Percentiles rank a stretch among this genome's conserved stretches.
Evolutionary conservation across 495 filamentous ascomycete genomes (phyloP).

Genomic region (Penicillium steckii): DNA sequence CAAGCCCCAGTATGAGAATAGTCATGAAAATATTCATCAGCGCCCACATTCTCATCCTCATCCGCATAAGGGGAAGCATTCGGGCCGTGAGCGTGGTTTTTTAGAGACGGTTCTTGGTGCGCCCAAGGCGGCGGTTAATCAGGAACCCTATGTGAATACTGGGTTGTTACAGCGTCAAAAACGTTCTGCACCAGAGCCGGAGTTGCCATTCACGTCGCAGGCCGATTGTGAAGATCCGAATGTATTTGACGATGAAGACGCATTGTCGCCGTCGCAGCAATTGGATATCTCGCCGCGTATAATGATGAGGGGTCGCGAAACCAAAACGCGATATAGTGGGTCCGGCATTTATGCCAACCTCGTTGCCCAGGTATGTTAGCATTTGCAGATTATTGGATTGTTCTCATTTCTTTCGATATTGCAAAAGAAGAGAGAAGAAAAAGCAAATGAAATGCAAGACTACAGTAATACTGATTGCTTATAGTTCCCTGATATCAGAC

Average conservation of each 20-base stretch:
- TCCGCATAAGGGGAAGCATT: constrained; percentile 4
- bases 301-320: constrained; percentile 45
- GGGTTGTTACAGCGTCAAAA: constrained; percentile 33
- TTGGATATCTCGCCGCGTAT: constrained; percentile 40
- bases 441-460: not conserved
- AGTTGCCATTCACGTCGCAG: constrained; percentile 5
- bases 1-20: not conserved
- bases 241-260: constrained; percentile 17
- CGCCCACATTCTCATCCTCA: not conserved
- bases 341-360: constrained; percentile 45
- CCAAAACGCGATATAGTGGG: constrained; percentile 43
- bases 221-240: constrained; percentile 8
- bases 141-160: constrained; percentile 36
- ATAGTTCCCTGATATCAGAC: constrained; percentile 42
- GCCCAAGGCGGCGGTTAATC: constrained; percentile 40
- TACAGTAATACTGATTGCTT: not conserved
- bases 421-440: not conserved
- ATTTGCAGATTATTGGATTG: not conserved
- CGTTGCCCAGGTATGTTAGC: constrained; percentile 36
- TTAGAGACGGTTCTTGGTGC: constrained; percentile 46
- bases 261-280: constrained; percentile 35
- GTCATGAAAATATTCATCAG: constrained; percentile 3
- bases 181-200: constrained; percentile 15
- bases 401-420: too few relatives aligned
- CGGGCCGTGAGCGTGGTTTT: constrained; percentile 33